Conservation (phyloP, 495 filamentous ascomycete species). For the Penicillium chermesinum region DNA sequence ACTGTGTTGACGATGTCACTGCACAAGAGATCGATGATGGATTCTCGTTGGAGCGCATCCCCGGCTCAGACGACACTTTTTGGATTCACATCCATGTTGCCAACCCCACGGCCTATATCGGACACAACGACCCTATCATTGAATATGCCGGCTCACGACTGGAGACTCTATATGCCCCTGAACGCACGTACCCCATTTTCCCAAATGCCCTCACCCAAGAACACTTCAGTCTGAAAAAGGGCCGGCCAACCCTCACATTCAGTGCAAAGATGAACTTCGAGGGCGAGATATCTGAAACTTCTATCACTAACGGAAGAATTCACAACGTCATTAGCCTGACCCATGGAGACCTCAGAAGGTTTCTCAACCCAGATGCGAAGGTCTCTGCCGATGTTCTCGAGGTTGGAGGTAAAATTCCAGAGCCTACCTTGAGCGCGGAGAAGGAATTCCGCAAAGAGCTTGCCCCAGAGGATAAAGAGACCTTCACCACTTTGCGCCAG, state of each 20-base stretch:
- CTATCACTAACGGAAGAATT: slow-evolving; percentile 65
- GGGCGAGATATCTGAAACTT: slow-evolving; percentile 64
- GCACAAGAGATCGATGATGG: slow-evolving; percentile 88
- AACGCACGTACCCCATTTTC: slow-evolving; percentile 72
- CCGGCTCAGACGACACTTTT: slow-evolving; percentile 47
- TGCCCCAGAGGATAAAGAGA: slow-evolving; percentile 32
- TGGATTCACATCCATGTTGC: slow-evolving; percentile 92
- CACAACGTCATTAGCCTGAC: slow-evolving; percentile 72
- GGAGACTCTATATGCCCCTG: slow-evolving; percentile 69
- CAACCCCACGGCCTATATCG: slow-evolving; percentile 85
- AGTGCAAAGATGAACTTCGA: slow-evolving; percentile 63
- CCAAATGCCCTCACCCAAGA: slow-evolving; percentile 48
- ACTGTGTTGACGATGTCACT: slow-evolving; percentile 70
- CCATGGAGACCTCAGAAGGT: slow-evolving; percentile 46
- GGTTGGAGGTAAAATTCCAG: slow-evolving; percentile 37
- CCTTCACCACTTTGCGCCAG: slow-evolving; percentile 35
- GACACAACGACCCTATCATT: slow-evolving; percentile 50
- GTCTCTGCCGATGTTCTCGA: slow-evolving; percentile 13
- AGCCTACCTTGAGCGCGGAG: slow-evolving; percentile 1
- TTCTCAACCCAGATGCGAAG: slow-evolving; percentile 37
- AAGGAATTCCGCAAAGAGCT: slow-evolving; percentile 19
- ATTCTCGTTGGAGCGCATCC: slow-evolving; percentile 67
- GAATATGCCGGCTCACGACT: slow-evolving; percentile 59
- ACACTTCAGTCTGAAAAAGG: slow-evolving; percentile 63
- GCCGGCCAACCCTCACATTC: slow-evolving; percentile 73